Percentiles rank a stretch among this genome's conserved stretches.
Evolutionary conservation across 2,329 filamentous ascomycete species (phyloP).

Genomic region (Aspergillus nomiae): DNA sequence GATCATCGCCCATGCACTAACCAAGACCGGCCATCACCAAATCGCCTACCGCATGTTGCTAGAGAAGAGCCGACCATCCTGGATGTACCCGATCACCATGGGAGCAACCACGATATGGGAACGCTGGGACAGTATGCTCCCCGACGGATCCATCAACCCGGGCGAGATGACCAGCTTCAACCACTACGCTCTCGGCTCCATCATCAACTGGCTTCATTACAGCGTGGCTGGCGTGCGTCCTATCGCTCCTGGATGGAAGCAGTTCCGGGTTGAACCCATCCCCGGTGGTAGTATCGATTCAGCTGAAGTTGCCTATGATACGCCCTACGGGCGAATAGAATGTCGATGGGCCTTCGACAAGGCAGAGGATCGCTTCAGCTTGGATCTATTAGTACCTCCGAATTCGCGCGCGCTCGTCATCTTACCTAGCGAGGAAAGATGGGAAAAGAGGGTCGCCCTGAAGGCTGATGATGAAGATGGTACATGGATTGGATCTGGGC

Average conservation of each 20-base stretch:
- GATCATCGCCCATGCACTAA: conserved; percentile 31
- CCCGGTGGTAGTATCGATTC: conserved; percentile 34
- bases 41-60: conserved; percentile 45
- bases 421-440: conserved; percentile 14
- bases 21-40: conserved; percentile 21
- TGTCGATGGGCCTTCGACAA: conserved; percentile 18
- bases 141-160: conserved; percentile 41
- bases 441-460: background rate
- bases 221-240: conserved; percentile 26
- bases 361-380: conserved; percentile 9
- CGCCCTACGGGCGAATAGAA: conserved; percentile 32
- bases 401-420: conserved; percentile 23
- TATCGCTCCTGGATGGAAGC: conserved; percentile 35
- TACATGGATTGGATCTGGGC: conserved; percentile 20
- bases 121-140: conserved; percentile 45
- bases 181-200: conserved; percentile 45
- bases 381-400: conserved; percentile 23
- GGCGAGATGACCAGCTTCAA: conserved; percentile 49
- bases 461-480: background rate
- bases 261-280: conserved; percentile 29
- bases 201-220: conserved; percentile 42
- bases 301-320: conserved; percentile 32
- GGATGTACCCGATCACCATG: conserved; percentile 46
- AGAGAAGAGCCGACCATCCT: conserved; percentile 36
- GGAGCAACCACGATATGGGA: conserved; percentile 49